A percentile compares a stretch with the other conserved stretches of the same genome.
phyloP scores from a whole-genome alignment of 495 filamentous ascomycete species.

The Neurospora sp. region DNA sequence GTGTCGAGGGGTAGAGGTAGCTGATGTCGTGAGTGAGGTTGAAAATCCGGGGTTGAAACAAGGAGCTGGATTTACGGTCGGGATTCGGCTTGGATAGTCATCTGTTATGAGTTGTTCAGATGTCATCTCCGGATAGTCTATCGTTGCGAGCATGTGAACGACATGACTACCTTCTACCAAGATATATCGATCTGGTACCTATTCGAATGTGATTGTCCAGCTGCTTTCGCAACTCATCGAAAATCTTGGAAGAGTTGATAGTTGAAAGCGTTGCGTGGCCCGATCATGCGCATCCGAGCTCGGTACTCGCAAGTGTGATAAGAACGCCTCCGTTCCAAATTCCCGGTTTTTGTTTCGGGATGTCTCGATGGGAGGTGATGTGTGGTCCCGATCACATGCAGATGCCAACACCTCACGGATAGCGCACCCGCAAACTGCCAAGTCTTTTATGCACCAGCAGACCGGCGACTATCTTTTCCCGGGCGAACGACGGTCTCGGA shows the following conservation, averaged over 20 bases:
- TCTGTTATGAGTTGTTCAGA: neutral
- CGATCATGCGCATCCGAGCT: neutral
- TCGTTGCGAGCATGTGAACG: neutral
- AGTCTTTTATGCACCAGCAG: neutral
- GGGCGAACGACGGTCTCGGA: neutral
- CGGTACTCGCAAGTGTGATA: neutral
- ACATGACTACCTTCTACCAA: neutral
- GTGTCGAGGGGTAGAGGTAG: neutral
- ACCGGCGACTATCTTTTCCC: neutral
- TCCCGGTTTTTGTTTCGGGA: neutral
- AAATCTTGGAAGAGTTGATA: neutral
- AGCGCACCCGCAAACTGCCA: neutral
- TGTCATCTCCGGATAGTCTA: neutral
- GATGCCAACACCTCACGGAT: neutral
- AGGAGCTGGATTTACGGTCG: neutral
- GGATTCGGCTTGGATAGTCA: neutral
- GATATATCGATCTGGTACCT: neutral
- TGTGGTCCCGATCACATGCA: neutral
- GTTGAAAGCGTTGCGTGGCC: neutral
- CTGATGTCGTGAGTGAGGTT: neutral
- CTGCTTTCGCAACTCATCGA: neutral
- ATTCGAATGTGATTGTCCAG: neutral
- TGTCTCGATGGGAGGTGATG: neutral
- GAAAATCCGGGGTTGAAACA: neutral
- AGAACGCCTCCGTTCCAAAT: neutral